Evolutionary conservation across 1,284 basidiomycete species (phyloP).

Genomic region (Melanopsichium pennsylvanicum): DNA sequence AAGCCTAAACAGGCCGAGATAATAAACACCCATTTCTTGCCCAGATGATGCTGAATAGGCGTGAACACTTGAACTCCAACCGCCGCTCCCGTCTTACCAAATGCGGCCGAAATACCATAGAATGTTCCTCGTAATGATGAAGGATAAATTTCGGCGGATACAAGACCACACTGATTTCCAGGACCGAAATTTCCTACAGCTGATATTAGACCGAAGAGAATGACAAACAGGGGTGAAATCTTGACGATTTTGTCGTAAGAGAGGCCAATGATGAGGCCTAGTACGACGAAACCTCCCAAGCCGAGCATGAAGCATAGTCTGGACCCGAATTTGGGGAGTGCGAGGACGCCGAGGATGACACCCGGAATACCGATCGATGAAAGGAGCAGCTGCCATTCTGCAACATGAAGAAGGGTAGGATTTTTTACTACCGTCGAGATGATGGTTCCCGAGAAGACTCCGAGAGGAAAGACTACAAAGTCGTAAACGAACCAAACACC

Average conservation of each 20-base stretch:
- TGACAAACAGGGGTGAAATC: constrained; percentile 73
- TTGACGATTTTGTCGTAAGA: constrained; percentile 76
- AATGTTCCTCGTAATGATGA: constrained; percentile 38
- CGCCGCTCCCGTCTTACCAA: constrained; percentile 80
- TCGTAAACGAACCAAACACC: constrained; percentile 70
- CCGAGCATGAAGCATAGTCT: constrained; percentile 73
- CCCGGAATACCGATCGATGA: constrained; percentile 76
- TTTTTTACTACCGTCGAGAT: constrained; percentile 69
- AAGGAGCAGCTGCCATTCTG: constrained; percentile 78
- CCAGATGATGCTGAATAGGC: constrained; percentile 73
- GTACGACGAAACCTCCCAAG: constrained; percentile 77
- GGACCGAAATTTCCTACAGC: constrained; percentile 75
- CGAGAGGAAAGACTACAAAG: constrained; percentile 79
- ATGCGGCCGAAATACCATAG: constrained; percentile 72
- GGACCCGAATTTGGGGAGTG: constrained; percentile 25
- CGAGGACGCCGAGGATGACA: constrained; percentile 70
- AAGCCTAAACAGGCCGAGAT: constrained; percentile 56
- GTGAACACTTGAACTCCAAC: constrained; percentile 80
- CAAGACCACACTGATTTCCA: constrained; percentile 76
- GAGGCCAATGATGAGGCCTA: constrained; percentile 72
- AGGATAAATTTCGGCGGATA: constrained; percentile 67
- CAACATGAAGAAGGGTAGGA: constrained; percentile 68
- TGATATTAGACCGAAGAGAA: constrained; percentile 44
- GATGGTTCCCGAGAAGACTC: constrained; percentile 65
- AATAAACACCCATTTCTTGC: constrained; percentile 51